A percentile compares a stretch with the other conserved stretches of the same genome.
phyloP scores from a whole-genome alignment of 169 alveolate genomes.

The Amoebophrya sp. region DNA sequence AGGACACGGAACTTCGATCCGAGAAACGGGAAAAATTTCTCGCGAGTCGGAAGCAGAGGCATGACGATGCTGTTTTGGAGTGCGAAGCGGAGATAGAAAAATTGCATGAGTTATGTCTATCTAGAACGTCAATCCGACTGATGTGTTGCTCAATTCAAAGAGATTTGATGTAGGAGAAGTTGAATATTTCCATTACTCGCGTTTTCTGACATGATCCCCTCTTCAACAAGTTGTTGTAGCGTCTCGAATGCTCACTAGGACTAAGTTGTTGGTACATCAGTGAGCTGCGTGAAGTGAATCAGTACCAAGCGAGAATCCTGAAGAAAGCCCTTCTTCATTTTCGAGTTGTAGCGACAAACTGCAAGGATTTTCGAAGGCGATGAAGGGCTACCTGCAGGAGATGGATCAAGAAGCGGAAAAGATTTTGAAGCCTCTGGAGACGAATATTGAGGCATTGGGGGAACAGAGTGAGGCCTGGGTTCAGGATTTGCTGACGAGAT shows the following conservation, averaged over 20 bases:
- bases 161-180: too few relatives aligned
- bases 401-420: not conserved
- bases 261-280: too few relatives aligned
- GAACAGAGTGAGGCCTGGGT: not conserved
- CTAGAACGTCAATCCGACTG: too few relatives aligned
- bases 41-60: not conserved
- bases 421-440: constrained; percentile 2
- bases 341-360: not conserved
- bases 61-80: not conserved
- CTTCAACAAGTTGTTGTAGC: too few relatives aligned
- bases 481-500: not conserved
- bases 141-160: too few relatives aligned
- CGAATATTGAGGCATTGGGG: not conserved
- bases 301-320: too few relatives aligned
- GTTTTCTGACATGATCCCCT: too few relatives aligned
- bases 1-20: not conserved
- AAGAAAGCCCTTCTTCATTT: too few relatives aligned
- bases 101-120: too few relatives aligned
- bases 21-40: not conserved
- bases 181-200: too few relatives aligned
- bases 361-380: not conserved
- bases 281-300: too few relatives aligned
- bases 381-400: not conserved
- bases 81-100: not conserved
- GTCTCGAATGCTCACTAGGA: too few relatives aligned